Conservation (phyloP, 768 basidiomycete species). For the Pleurotus cornucopiae region DNA sequence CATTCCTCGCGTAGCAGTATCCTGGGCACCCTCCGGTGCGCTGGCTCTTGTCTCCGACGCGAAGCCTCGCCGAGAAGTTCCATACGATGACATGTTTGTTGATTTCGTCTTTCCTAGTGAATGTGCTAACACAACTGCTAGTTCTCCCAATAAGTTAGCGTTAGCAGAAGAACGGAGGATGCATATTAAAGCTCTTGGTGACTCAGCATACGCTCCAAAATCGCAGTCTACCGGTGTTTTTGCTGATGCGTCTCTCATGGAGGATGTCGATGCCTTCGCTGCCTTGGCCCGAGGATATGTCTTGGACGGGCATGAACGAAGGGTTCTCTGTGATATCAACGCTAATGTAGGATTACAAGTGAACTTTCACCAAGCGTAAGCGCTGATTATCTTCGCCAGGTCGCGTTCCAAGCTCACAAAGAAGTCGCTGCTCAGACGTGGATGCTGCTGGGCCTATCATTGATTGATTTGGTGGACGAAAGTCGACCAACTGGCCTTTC, state of each 20-base stretch:
- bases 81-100: conserved; percentile 77
- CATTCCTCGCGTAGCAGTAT: conserved; percentile 55
- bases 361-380: not conserved
- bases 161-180: conserved; percentile 28
- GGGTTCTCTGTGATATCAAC: conserved; percentile 53
- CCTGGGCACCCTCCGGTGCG: conserved; percentile 66
- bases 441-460: conserved; percentile 56
- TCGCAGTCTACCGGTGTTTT: conserved; percentile 59
- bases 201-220: conserved; percentile 42
- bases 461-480: conserved; percentile 45
- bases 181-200: conserved; percentile 56
- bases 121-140: conserved; percentile 15
- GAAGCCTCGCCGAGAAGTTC: conserved; percentile 54
- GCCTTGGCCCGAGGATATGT: conserved; percentile 63
- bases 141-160: conserved; percentile 31
- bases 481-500: conserved; percentile 22
- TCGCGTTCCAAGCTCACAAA: conserved; percentile 57
- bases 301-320: conserved; percentile 43
- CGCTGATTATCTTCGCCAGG: conserved; percentile 26
- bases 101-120: not conserved
- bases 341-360: conserved; percentile 35
- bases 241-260: conserved; percentile 25
- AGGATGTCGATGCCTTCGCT: conserved; percentile 47
- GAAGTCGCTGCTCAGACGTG: conserved; percentile 59
- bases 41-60: conserved; percentile 64